A percentile compares a stretch with the other conserved stretches of the same genome.
phyloP scores from a whole-genome alignment of 345 rosid genomes.

The Salix exigua region DNA sequence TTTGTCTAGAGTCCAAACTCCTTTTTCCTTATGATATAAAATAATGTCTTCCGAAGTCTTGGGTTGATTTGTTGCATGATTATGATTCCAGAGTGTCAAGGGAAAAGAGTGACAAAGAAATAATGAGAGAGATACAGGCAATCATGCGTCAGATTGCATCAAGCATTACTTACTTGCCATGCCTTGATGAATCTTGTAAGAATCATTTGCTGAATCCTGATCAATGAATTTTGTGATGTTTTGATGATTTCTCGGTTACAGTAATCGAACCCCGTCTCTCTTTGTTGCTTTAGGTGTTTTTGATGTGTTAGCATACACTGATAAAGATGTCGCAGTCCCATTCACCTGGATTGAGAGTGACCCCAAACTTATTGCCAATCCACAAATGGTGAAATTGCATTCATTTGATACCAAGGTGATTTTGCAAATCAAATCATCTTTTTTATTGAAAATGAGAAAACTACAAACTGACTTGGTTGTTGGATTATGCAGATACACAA shows the following conservation, averaged over 20 bases:
- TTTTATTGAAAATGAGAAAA: not conserved
- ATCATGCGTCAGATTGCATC: conserved; percentile 94
- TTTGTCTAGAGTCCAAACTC: not conserved
- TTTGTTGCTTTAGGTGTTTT: conserved; percentile 59
- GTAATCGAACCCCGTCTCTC: not conserved
- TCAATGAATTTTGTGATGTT: not conserved
- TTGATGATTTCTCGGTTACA: not conserved
- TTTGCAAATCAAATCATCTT: not conserved
- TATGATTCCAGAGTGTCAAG: conserved; percentile 57
- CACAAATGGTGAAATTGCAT: conserved; percentile 98
- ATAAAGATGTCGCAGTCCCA: conserved; percentile 83
- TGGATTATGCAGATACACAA: conserved; percentile 73
- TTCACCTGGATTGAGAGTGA: conserved; percentile 97
- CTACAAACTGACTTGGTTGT: not conserved
- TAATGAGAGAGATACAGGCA: conserved; percentile 95
- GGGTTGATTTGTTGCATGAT: not conserved
- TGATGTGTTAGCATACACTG: conserved; percentile 92
- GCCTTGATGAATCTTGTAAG: conserved; percentile 94
- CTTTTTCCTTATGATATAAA: not conserved
- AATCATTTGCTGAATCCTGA: not conserved
- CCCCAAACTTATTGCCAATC: conserved; percentile 89
- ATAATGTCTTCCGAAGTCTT: not conserved
- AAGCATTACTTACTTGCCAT: conserved; percentile 90
- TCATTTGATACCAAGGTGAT: conserved; percentile 89
- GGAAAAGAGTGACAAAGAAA: conserved; percentile 95